Evolutionary conservation across 192 early-diverging fungal genomes (phyloP).

Genomic region (Coemansia sp.): DNA sequence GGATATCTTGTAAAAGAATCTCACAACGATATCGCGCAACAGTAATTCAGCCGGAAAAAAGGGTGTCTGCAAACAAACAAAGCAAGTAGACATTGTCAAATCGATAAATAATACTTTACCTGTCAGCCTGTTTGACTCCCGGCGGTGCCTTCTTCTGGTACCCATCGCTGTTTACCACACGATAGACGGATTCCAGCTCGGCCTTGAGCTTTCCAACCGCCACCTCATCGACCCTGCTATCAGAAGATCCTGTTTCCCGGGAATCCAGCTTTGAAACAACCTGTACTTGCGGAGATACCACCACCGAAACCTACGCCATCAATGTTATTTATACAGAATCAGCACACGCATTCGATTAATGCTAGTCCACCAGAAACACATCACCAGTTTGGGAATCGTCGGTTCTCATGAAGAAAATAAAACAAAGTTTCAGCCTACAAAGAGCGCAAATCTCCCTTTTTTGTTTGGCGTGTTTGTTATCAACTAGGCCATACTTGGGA

Average conservation of each 20-base stretch:
- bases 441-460: not conserved
- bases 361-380: not conserved
- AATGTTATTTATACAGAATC: not conserved
- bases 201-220: conserved; percentile 29
- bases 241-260: not conserved
- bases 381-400: not conserved
- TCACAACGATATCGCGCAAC: not conserved
- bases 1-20: too few relatives aligned
- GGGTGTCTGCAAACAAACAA: too few relatives aligned
- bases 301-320: conserved; percentile 2
- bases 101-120: conserved; percentile 18
- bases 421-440: not conserved
- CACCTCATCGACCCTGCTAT: not conserved
- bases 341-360: not conserved
- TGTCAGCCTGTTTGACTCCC: conserved; percentile 46
- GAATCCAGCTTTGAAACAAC: conserved; percentile 21
- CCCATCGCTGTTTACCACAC: conserved; percentile 27
- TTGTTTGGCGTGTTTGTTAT: not conserved
- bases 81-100: too few relatives aligned
- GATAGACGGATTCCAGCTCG: conserved; percentile 29
- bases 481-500: not conserved
- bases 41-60: not conserved
- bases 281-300: conserved; percentile 39
- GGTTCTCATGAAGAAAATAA: not conserved
- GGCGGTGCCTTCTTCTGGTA: conserved; percentile 37